phyloP scores from a whole-genome alignment of 192 early-diverging fungal genomes.

The Coemansia sp. region DNA sequence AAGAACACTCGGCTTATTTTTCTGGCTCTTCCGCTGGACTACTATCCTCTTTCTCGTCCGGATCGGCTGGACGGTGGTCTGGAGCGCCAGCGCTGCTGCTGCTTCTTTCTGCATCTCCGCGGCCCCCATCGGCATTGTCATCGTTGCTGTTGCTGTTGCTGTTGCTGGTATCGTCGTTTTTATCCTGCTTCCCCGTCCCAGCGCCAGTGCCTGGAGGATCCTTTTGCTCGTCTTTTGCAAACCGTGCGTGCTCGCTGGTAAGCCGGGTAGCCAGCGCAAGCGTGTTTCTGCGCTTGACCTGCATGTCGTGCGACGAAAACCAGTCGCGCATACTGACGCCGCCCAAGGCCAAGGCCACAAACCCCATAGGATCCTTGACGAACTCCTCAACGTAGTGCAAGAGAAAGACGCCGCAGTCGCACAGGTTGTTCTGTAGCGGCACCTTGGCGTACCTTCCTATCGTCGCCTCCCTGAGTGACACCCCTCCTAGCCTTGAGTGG shows the following conservation, averaged over 20 bases:
- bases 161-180: neutral
- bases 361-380: conserved; percentile 50
- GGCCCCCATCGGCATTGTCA: neutral
- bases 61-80: neutral
- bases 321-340: conserved; percentile 32
- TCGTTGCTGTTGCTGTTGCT: neutral
- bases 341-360: conserved; percentile 25
- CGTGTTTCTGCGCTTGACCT: conserved; percentile 39
- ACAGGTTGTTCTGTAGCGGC: conserved; percentile 74
- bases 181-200: too few relatives aligned
- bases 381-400: conserved; percentile 77
- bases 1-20: neutral
- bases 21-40: neutral
- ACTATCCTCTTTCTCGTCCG: neutral
- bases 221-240: neutral
- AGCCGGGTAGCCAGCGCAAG: conserved; percentile 27
- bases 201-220: neutral
- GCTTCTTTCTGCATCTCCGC: too few relatives aligned
- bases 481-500: conserved; percentile 44
- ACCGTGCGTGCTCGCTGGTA: conserved; percentile 10
- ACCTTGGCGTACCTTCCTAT: conserved; percentile 65
- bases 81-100: neutral
- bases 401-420: conserved; percentile 90
- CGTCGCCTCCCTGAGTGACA: conserved; percentile 26
- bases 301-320: conserved; percentile 29